Base-by-base conservation (phyloP, 129 eudicot genomes). In the Cynara cardunculus region DNA sequence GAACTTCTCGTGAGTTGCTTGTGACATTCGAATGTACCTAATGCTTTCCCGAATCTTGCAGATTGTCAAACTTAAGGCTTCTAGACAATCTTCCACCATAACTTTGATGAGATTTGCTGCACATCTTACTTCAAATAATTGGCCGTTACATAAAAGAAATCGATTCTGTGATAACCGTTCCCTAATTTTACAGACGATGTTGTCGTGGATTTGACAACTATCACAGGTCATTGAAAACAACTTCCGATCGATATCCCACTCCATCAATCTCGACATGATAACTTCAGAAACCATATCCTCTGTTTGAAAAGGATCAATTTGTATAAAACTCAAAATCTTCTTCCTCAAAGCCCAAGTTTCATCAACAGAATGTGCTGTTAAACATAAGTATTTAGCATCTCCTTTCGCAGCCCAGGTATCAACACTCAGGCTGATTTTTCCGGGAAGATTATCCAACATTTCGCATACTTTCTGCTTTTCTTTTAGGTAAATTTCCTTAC, bases 211-310 rank as follows among this genome's bases (percentile, higher is more conserved):
- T n/a, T 83, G 80, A 71, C 74, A 76, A 49, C 88, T 86, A 67
- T 91, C 90, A 41, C 92, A 86, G 5, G 99, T 94, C 90, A 94
- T 72, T 4, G 97, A 92, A 83, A 94, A 94, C 81, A 94, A 69
- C 28, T 91, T 92, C 68, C 97, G 87, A 67, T 94, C 99, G 31
- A 94, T 91, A 75, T 92, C 96, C 99, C 99, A 94, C 21, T 92
- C 91, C 93, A 90, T 90, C 84, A 94, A 81, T 77, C 91, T 84
- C 22, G 73, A 62, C 92, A 94, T 90, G 53, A 94, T 82, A 62
- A 84, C 76, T 76, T 92, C 99, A 25, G 91, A 87, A 34, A 89
- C 89, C 84, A 67, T 64, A 76, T 90, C 96, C 49, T 92, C 90
- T 1, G 94, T 87, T 77, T 83, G 91, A 81, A 93, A 87, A 80